Evolutionary conservation across 2,329 filamentous ascomycete species (phyloP), one percentile per base, ranked within the genome.

Genomic region (Colletotrichum sp.): DNA sequence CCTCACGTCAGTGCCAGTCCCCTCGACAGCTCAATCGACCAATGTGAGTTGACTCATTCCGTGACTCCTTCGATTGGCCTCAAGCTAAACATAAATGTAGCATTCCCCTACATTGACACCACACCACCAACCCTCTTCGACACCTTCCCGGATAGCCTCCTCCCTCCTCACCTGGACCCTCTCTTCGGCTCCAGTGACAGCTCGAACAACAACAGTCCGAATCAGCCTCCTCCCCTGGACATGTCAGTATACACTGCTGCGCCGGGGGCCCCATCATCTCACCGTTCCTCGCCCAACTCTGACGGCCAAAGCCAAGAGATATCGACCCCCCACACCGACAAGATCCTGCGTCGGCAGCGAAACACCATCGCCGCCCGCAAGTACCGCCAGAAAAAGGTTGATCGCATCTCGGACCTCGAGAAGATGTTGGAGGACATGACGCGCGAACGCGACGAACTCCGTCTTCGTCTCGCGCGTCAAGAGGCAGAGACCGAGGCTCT

Each of bases 281-380:
- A 59, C 62, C 70, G 62, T 30, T 68, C 69, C n/a, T 70, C 73
- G 62, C 69, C 73, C 15, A 67, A 64, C 71, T 63, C 75, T 44
- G 67, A 55, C 24, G 65, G 63, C 44, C 71, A 32, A 16, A 18
- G 44, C 8, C 52, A 30, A 13, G 60, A 44, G 12, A n/a, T 62
- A 3, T 62, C 70, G 13, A 65, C 71, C 15, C 67, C 71, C 26
- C 16, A 62, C 30, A 59, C 70, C 44, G 80, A 83, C 15, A 83
- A 82, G 7, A 81, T 83, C 21, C 80, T 87, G 80, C 94, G 94
- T 83, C 92, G 93, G 32, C 90, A 91, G 77, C 90, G 91, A 77
- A 95, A 95, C 83, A 95, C 93, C 16, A 88, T 94, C 77, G 93
- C 93, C n/a, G 93, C 93, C 34, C 89, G 92, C 77, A 92, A 93